phyloP scores from a whole-genome alignment of 306 rosid genomes.

The Canavalia gladiata region DNA sequence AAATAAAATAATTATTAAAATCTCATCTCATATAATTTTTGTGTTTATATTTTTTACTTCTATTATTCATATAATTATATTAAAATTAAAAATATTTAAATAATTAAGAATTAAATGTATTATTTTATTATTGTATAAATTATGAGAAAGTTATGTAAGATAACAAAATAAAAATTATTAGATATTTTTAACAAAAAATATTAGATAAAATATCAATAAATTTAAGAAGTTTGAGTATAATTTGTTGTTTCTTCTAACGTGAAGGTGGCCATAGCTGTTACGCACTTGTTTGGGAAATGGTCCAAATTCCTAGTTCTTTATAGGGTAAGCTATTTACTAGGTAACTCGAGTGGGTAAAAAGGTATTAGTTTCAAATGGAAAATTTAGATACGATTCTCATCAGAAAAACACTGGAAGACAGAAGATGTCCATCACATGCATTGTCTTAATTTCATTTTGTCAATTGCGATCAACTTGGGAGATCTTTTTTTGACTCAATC shows the following conservation, averaged over 20 bases:
- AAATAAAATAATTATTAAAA: too few relatives aligned
- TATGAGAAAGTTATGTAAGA: too few relatives aligned
- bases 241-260: not conserved
- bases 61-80: too few relatives aligned
- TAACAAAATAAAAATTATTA: too few relatives aligned
- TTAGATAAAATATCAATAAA: too few relatives aligned
- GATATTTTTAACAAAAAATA: too few relatives aligned
- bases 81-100: too few relatives aligned
- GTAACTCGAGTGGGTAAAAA: not conserved
- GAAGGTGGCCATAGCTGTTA: not conserved
- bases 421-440: not conserved
- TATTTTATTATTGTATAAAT: too few relatives aligned
- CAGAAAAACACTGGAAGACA: not conserved
- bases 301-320: conserved; percentile 19
- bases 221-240: too few relatives aligned
- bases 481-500: not conserved
- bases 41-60: too few relatives aligned
- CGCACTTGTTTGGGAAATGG: conserved; percentile 17
- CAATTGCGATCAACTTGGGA: not conserved
- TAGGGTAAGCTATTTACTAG: conserved; percentile 14
- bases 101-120: too few relatives aligned
- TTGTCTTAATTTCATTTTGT: not conserved
- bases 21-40: too few relatives aligned
- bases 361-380: not conserved
- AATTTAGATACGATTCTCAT: not conserved